These are phyloP conservation scores for Colletotrichum musae DNA, from an alignment of 2,329 filamentous ascomycete species.

Conservation along the genomic window DNA sequence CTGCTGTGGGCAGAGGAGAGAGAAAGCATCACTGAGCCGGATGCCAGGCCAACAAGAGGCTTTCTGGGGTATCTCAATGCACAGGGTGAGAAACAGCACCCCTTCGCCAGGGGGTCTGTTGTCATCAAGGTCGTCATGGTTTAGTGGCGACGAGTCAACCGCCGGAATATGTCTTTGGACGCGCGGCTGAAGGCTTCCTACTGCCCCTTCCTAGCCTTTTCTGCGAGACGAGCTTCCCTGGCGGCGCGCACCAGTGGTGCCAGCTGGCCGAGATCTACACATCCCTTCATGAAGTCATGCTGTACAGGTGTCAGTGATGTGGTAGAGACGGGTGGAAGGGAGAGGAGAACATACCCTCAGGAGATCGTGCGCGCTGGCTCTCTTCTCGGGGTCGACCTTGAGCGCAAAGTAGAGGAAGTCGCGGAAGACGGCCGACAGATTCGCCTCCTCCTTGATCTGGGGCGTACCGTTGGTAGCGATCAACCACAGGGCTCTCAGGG, in stretches of 20 bases:
- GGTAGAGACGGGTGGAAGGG: neutral
- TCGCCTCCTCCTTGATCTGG: constrained; percentile 92
- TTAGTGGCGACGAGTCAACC: constrained; percentile 39
- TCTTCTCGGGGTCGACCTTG: constrained; percentile 97
- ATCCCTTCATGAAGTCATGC: constrained; percentile 86
- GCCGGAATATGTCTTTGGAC: constrained; percentile 35
- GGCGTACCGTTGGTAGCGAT: constrained; percentile 98
- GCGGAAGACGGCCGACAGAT: constrained; percentile 84
- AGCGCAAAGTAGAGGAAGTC: constrained; percentile 95
- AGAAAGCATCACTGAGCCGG: constrained; percentile 19
- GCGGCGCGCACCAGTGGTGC: constrained; percentile 91
- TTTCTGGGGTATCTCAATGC: constrained; percentile 40
- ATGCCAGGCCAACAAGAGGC: constrained; percentile 33
- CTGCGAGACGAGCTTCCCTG: constrained; percentile 86
- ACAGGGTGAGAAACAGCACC: constrained; percentile 27
- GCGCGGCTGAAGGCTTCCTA: constrained; percentile 43
- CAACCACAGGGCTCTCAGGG: constrained; percentile 91
- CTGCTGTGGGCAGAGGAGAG: constrained; percentile 11
- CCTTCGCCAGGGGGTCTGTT: constrained; percentile 25
- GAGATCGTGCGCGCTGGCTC: constrained; percentile 94
- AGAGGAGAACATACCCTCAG: constrained; percentile 78
- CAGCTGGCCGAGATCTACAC: constrained; percentile 81
- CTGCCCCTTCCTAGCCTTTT: constrained; percentile 80
- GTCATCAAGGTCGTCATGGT: constrained; percentile 35
- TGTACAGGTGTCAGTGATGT: constrained; percentile 51